A percentile compares a stretch with the other conserved stretches of the same genome.
Evolutionary conservation across 1,139 yeast species (phyloP).

Genomic region (Suzukiozyma palmioleophila): DNA sequence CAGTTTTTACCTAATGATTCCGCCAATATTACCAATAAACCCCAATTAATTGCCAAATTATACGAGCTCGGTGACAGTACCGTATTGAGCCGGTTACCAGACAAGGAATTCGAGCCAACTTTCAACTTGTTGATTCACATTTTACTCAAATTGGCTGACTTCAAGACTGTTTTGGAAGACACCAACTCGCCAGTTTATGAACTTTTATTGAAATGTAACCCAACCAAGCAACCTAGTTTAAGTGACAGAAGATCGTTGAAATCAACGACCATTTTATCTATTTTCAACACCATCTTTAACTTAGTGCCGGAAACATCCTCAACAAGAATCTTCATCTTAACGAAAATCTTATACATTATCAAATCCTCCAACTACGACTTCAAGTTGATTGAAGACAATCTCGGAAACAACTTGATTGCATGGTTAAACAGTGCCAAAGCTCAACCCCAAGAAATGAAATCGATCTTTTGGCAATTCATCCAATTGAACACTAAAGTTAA

Average conservation of each 20-base stretch:
- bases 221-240: slow-evolving; percentile 37
- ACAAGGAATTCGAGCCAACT: slow-evolving; percentile 44
- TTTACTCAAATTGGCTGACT: slow-evolving; percentile 26
- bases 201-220: slow-evolving; percentile 31
- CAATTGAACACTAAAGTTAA: slow-evolving; percentile 29
- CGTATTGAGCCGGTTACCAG: slow-evolving; percentile 32
- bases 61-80: slow-evolving; percentile 22
- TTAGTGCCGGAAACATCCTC: slow-evolving; percentile 33
- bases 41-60: slow-evolving; percentile 25
- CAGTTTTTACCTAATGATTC: slow-evolving; percentile 14
- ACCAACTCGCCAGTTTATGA: slow-evolving; percentile 25
- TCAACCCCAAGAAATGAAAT: slow-evolving; percentile 23
- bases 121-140: slow-evolving; percentile 40
- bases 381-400: slow-evolving; percentile 29
- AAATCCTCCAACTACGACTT: slow-evolving; percentile 31
- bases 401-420: slow-evolving; percentile 32
- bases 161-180: slow-evolving; percentile 23
- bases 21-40: slow-evolving; percentile 25
- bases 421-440: slow-evolving; percentile 36
- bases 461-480: slow-evolving; percentile 39
- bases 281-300: slow-evolving; percentile 42
- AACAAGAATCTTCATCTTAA: slow-evolving; percentile 30
- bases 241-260: slow-evolving; percentile 47
- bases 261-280: slow-evolving; percentile 40
- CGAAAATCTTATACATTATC: slow-evolving; percentile 30